Base-by-base conservation (phyloP, 306 rosid species). In the Argentina anserina region DNA sequence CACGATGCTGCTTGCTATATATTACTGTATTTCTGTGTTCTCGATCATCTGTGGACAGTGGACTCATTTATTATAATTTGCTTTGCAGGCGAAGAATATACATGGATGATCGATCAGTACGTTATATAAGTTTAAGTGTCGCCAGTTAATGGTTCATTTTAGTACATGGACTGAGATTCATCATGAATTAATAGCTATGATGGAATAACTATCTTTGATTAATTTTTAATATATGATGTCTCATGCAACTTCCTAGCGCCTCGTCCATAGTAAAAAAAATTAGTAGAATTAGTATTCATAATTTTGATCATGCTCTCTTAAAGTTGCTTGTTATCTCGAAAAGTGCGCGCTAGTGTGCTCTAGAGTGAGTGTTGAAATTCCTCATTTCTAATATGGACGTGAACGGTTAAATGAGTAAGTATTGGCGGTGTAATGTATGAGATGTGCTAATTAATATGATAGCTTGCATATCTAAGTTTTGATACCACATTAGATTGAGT, bases 11-110 rank as follows among this genome's bases (percentile, higher is more conserved):
- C 3, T 33, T 33, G 5, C 36, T 33, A 33, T 3, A 3, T 33
- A 33, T 33, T 33, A 33, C 31, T 53, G 3, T 23, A 23, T 10
- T 21, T 52, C 9, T 21, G 13, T 23, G 2, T 23, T 21, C 13
- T 53, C 12, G 5, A 33, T 33, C 6, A 23, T 23, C 7, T 10
- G 18, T 26, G 18, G 13, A 20, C 9, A 7, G 2, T 12, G 3
- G 5, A 13, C 3, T 33, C 3, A 17, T 37, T 56, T 59, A 17
- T 23, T 33, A 25, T 59, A 31, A 21, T 41, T 33, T 39, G 8
- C 29, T 58, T 74, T 74, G 81, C 86, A 90, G 96, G 87, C 55
- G 59, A 83, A 86, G 79, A 80, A 84, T 65, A 65, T 84, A 40
- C 85, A 62, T 69, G 87, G 82, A 70, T 84, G 87, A 90, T 11